phyloP scores from a whole-genome alignment of 768 basidiomycete species.

The Fomitopsis pulvina region DNA sequence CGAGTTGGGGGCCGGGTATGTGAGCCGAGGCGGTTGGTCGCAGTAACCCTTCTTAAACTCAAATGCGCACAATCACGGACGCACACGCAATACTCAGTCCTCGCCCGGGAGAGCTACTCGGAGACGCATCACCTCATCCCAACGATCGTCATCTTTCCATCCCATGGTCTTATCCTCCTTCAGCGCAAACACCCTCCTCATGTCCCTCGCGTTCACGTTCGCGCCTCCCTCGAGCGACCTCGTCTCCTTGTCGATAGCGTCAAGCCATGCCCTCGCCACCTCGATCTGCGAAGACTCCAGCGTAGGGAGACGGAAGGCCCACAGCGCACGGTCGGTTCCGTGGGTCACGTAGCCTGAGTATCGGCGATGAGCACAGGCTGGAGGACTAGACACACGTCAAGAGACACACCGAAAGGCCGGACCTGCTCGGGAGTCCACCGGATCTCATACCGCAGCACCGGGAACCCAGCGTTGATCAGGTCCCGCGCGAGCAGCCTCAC shows the following conservation, averaged over 20 bases:
- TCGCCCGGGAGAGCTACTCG: slow-evolving; percentile 27
- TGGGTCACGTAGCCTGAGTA: slow-evolving; percentile 62
- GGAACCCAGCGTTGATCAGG: slow-evolving; percentile 47
- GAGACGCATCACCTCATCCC: slow-evolving; percentile 42
- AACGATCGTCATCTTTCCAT: slow-evolving; percentile 51
- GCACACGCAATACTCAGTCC: neutral
- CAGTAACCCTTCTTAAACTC: no score
- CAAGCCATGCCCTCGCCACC: slow-evolving; percentile 51
- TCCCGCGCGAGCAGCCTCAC: slow-evolving; percentile 58
- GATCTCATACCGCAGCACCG: slow-evolving; percentile 62
- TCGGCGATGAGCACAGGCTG: neutral
- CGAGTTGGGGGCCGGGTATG: no score
- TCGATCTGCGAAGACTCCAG: slow-evolving; percentile 39
- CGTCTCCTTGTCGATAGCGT: slow-evolving; percentile 40
- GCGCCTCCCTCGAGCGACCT: slow-evolving; percentile 28
- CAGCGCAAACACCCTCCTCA: slow-evolving; percentile 40
- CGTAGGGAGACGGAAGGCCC: slow-evolving; percentile 48
- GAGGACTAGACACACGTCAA: neutral
- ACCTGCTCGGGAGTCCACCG: slow-evolving; percentile 61
- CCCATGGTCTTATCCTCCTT: slow-evolving; percentile 43
- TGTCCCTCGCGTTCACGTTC: slow-evolving; percentile 19
- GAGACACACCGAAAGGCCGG: slow-evolving; percentile 44
- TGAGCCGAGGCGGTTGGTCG: no score
- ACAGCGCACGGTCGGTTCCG: slow-evolving; percentile 54
- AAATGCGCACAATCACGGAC: no score